phyloP scores from a whole-genome alignment of 441 rosid species.

The Viola pubescens region DNA sequence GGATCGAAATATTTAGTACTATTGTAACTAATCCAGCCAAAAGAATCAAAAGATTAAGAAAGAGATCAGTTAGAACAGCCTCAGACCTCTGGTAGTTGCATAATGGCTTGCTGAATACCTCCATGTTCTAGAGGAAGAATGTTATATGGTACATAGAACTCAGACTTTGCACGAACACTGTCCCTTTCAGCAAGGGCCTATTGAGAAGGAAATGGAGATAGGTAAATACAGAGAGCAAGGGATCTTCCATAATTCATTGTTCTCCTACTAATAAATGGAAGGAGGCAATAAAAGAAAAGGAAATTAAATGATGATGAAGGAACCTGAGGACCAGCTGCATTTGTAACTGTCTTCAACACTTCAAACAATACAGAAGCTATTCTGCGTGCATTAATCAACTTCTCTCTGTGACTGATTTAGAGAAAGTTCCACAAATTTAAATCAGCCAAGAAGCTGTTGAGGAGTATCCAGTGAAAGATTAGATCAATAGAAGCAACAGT shows the following conservation, averaged over 20 bases:
- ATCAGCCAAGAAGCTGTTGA: conserved; percentile 7
- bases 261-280: background rate
- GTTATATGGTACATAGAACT: conserved; percentile 70
- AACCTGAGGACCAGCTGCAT: conserved; percentile 69
- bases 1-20: background rate
- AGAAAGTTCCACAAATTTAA: conserved; percentile 11
- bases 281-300: conserved; percentile 9
- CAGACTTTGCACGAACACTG: conserved; percentile 40
- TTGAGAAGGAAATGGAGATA: conserved; percentile 13
- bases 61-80: conserved; percentile 16
- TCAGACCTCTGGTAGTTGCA: conserved; percentile 85
- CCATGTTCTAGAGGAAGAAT: conserved; percentile 89
- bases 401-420: conserved; percentile 33
- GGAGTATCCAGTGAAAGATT: conserved; percentile 3
- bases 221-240: background rate
- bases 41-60: conserved; percentile 10
- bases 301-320: background rate
- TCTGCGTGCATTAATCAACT: conserved; percentile 27
- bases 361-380: conserved; percentile 37
- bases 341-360: conserved; percentile 57
- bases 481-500: conserved; percentile 11
- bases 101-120: conserved; percentile 76
- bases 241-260: conserved; percentile 4
- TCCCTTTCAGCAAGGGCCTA: conserved; percentile 70
- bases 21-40: background rate